Base-by-base conservation (phyloP, 768 basidiomycete species). In the Xerocomellus intermedius region DNA sequence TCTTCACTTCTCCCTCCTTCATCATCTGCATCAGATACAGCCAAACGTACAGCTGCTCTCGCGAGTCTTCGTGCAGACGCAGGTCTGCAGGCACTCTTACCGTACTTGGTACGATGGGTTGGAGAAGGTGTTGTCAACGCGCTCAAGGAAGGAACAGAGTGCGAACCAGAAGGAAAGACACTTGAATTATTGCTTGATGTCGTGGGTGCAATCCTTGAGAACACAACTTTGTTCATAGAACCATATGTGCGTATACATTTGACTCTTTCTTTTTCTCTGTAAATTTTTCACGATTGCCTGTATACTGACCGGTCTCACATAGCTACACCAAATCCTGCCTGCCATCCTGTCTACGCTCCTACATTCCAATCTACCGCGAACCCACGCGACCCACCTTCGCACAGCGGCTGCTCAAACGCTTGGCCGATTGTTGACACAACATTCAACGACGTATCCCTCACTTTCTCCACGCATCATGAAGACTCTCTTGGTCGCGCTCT, bases 301-400 rank as follows among this genome's bases (percentile, higher is more conserved):
- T 13, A 33, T 26, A 35, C 43, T 52, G 14, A 48, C 13, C 14
- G 24, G 10, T 12, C 14, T n/a, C 24, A 28, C 35, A 35, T 60
- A 98, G 94, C 80, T 98, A 5, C 97, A 98, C 65, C 96, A 98
- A 87, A 80, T 98, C 16, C 82, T 98, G 1, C 95, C 95, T 2
- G 88, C 95, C 0, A 82, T 98, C 49, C 83, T 99, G 32, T 97
- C 96, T 6, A 88, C 88, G 53, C 83, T 99, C 44, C 79, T 99
- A 8, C 91, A 96, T 58, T 89, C 92, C 1, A 81, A 88, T 17
- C 83, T 98, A 4, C 92, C 92, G 0, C 79, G 81, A 36, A 76
- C 82, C 8, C 81, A 89, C 52, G 80, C 87, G 17, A 85, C 64
- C 35, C 79, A 85, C 39, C 79, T 97, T 33, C 89, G 96, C 36